A percentile compares a stretch with the other conserved stretches of the same genome.
phyloP scores from a whole-genome alignment of 2,329 filamentous ascomycete genomes.

The Alternaria atra region DNA sequence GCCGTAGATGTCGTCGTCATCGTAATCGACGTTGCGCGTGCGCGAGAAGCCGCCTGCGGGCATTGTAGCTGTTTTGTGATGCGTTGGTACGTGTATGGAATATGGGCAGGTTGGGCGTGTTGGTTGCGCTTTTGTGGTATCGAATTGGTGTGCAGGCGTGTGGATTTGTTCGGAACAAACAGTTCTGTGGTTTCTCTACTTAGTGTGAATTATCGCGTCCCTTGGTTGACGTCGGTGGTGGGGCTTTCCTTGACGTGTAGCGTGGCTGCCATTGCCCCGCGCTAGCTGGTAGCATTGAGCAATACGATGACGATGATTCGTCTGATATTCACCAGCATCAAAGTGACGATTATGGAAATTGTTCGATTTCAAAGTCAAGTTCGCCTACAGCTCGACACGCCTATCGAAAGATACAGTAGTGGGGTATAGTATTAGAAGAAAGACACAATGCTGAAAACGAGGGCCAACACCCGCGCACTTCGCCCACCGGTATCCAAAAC shows the following conservation, averaged over 20 bases:
- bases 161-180: background rate
- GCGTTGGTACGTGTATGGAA: background rate
- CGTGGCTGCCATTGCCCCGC: constrained; percentile 28
- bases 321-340: background rate
- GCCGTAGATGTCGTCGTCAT: constrained; percentile 62
- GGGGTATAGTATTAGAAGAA: constrained; percentile 48
- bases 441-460: constrained; percentile 20
- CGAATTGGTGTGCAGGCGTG: background rate
- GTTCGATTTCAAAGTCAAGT: constrained; percentile 1
- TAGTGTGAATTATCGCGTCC: constrained; percentile 7
- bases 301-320: background rate
- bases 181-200: background rate
- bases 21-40: constrained; percentile 58
- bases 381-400: constrained; percentile 16
- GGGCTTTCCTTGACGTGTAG: constrained; percentile 24
- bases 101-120: background rate
- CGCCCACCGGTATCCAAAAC: background rate
- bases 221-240: constrained; percentile 20
- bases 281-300: constrained; percentile 14
- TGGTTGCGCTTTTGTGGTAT: background rate
- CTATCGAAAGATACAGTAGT: constrained; percentile 31
- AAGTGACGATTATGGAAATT: background rate
- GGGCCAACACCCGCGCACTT: background rate
- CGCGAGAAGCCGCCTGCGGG: constrained; percentile 51
- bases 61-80: constrained; percentile 23